Base-by-base conservation (phyloP, 2,329 filamentous ascomycete genomes). In the Lasiodiplodia sp. region DNA sequence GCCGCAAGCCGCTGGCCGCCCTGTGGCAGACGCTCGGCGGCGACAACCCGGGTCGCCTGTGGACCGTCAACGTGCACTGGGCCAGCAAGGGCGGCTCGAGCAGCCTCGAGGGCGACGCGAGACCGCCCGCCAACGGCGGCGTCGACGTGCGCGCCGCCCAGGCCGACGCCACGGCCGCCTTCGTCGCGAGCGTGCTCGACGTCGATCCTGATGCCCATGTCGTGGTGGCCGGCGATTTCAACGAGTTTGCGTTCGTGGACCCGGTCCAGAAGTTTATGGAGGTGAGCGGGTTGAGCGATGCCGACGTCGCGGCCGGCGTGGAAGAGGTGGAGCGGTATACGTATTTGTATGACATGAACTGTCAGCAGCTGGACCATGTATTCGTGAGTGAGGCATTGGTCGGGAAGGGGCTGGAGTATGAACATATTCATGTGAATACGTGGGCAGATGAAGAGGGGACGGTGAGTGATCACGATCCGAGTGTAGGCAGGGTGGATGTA, bases 21-120 rank as follows among this genome's bases (percentile, higher is more conserved):
- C 83, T 86, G 69, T 93, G 90, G 89, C 85, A 86, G 74, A 84
- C 87, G 0, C 11, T 47, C 7, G 40, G 18, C 4, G 79, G 87
- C 40, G 83, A 85, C 68, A 84, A 83, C 34, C 12, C 10, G 0
- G 83, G 79, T 70, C 85, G 83, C 70, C 89, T 92, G 79, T 92
- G 91, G 78, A 92, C 91, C 2, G 82, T 93, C 70, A 92, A 92
- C 74, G 88, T 92, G 49, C 90, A 92, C 80, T 88, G 88, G 73
- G 84, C 83, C 0, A 88, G 85, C 73, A 92, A 92, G 80, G 88
- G 88, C 34, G 90, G 90, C 47, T 52, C 47, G 47, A 87, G 87
- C 6, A 85, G 86, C 8, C 78, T 92, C 11, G 86, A 92, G 70
- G 90, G 90, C 8, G 89, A 92, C 73, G 80, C 85, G 0, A 83